A percentile compares a stretch with the other conserved stretches of the same genome.
Conservation (phyloP, 805 yeast species). For the Maudiozyma pseudohumilis region DNA sequence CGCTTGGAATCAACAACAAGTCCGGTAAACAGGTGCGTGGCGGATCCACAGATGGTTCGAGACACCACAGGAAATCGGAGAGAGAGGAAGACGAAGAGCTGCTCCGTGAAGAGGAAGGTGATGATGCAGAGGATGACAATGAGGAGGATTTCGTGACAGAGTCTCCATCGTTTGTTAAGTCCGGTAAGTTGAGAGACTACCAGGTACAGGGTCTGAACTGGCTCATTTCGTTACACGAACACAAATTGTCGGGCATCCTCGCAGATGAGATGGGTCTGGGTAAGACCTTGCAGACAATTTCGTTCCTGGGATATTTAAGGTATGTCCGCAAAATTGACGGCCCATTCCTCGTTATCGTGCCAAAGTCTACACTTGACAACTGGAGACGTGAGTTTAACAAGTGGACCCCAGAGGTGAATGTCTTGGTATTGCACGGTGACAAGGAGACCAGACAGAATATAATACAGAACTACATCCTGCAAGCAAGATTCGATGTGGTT, state of each 20-base stretch:
- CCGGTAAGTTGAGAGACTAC: slow-evolving; percentile 77
- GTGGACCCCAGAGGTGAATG: slow-evolving; percentile 94
- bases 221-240: slow-evolving; percentile 82
- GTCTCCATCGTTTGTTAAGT: slow-evolving; percentile 63
- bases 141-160: slow-evolving; percentile 71
- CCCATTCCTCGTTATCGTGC: slow-evolving; percentile 85
- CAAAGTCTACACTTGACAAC: slow-evolving; percentile 90
- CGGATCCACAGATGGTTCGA: too few species aligned
- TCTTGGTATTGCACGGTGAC: slow-evolving; percentile 77
- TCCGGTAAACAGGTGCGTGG: slow-evolving; percentile 32
- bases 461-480: slow-evolving; percentile 47
- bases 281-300: slow-evolving; percentile 87
- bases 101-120: slow-evolving; percentile 68
- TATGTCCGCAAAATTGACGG: slow-evolving; percentile 73
- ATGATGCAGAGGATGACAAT: slow-evolving; percentile 32
- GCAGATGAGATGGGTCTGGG: slow-evolving; percentile 99
- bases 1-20: neutral
- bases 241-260: slow-evolving; percentile 79
- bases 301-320: slow-evolving; percentile 82
- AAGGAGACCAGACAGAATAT: slow-evolving; percentile 67
- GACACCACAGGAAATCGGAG: slow-evolving; percentile 77
- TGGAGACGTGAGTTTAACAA: slow-evolving; percentile 91
- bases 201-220: slow-evolving; percentile 94
- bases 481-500: slow-evolving; percentile 79
- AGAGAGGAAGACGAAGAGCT: slow-evolving; percentile 93